Conservation (phyloP, 805 yeast genomes). For the Maudiozyma turicensis region DNA sequence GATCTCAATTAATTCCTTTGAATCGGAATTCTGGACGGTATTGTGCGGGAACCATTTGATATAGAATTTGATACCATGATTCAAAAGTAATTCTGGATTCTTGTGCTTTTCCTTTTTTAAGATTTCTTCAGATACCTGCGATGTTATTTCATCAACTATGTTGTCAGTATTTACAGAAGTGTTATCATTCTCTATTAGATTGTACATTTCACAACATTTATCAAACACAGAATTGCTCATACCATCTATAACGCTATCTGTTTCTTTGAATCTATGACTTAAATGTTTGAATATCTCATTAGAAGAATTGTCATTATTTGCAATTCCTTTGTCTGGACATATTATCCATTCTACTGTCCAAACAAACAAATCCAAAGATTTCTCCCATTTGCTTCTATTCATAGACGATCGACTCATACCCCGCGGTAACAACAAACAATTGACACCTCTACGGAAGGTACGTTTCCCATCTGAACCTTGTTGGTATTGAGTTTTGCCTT, state of each 20-base stretch:
- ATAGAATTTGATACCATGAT: constrained; percentile 16
- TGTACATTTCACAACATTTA: constrained; percentile 17
- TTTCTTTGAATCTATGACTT: constrained; percentile 30
- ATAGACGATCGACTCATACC: constrained; percentile 62
- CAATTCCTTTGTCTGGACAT: constrained; percentile 16
- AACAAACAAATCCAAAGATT: constrained; percentile 45
- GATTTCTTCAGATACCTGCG: neutral
- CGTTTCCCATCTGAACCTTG: constrained; percentile 7
- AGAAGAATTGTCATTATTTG: constrained; percentile 2
- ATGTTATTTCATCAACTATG: neutral
- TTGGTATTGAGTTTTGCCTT: constrained; percentile 2
- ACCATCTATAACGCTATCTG: constrained; percentile 21
- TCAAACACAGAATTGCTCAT: constrained; percentile 26
- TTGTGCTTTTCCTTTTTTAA: constrained; percentile 7
- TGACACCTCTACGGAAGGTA: constrained; percentile 52
- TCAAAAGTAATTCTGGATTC: constrained; percentile 9
- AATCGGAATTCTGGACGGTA: constrained; percentile 22
- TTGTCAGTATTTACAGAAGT: neutral
- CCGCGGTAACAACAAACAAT: constrained; percentile 49
- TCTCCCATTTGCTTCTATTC: constrained; percentile 67
- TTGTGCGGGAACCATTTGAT: constrained; percentile 27
- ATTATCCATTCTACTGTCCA: constrained; percentile 79
- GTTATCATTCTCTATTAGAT: constrained; percentile 1
- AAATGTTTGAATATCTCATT: constrained; percentile 29
- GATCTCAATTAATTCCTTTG: constrained; percentile 33